Evolutionary conservation across 2,329 filamentous ascomycete species (phyloP), one percentile per base, ranked within the genome.

Genomic region (Tricladium varicosporioides): DNA sequence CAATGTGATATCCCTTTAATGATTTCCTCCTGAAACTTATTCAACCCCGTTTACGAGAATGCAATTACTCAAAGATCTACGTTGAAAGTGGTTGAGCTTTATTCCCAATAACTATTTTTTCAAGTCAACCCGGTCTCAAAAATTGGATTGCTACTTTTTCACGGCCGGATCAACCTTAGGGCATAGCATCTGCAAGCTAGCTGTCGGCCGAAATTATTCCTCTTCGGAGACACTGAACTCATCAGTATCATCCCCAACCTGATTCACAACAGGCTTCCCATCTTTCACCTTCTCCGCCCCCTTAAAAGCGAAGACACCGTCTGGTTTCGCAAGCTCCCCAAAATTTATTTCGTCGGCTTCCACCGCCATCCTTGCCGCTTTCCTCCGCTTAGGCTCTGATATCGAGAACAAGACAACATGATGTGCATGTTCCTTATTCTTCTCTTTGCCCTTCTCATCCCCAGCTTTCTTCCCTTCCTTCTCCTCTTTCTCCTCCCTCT

Each of bases 321-420:
- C 11, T 40, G 36, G 36, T 10, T 5, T 40, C 36, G n/a, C 11
- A 13, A 10, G 36, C 10, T 40, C n/a, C 36, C 36, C 36, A 2
- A 40, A 27, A 27, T 27, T 27, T 7, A 27, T 4, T 27, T 27
- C 22, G 7, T 27, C 22, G 4, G 22, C 3, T 27, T 27, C 22
- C 7, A 7, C 3, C 7, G 3, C 22, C 7, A 40, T 10, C 36
- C 9, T 40, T 40, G 36, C n/a, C 9, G 9, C 10, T 40, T 40
- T 40, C 22, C 4, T 45, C 8, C 43, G 19, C 19, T 61, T 65
- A 1, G 65, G 64, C 32, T 56, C 54, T n/a, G 62, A 64, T 9
- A 70, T 46, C 1, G 67, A 69, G 40, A 70, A 69, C 10, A 69
- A 48, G 15, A 69, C 65, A 0, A 69, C 58, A 51, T 66, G 65